Evolutionary conservation across 176 grass and related monocot species (phyloP), one percentile per base, ranked within the genome.

Genomic region (Cenchrus purpureus): DNA sequence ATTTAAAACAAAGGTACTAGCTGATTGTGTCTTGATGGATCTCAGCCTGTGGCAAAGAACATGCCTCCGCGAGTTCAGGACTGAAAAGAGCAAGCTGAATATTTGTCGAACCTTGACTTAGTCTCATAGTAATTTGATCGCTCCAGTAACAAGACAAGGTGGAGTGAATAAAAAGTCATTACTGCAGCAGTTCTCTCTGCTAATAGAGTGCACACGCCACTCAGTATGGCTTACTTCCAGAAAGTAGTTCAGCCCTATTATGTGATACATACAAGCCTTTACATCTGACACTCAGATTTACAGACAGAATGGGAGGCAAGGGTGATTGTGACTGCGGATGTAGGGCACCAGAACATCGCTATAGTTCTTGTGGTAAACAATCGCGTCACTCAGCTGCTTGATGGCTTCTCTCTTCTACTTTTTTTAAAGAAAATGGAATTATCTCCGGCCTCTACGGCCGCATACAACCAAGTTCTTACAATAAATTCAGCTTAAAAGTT

Each of bases 341-440:
- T 92, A 84, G 14, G 77, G 79, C 50, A 77, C 25, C 71, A 98
- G 87, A 80, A 89, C 79, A 8, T 85, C 68, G 7, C 78, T 94
- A 44, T 98, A 91, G 74, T 94, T 92, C 57, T 87, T 87, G 83
- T 98, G 92, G 85, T 95, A 98, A 31, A 94, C 86, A 43, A 94
- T 98, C 34, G 77, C 63, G 51, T 83, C 76, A 34, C 96, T 92
- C 20, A 98, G 45, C 69, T 95, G 96, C 68, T 89, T 98, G 86
- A 98, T 95, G n/a, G 88, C 93, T 83, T 98, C 96, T 71, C 86
- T 88, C 81, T 98, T 98, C 88, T 98, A 91, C 37, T 40, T 40
- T 40, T 40, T 40, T 40, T 40, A 4, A 40, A 40, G 37, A 40
- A 40, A 40, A 40, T 40, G 37, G 37, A 40, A 40, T 40, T 40